phyloP scores from a whole-genome alignment of 179 eudicot genomes.

The Heliamphora pulchella region DNA sequence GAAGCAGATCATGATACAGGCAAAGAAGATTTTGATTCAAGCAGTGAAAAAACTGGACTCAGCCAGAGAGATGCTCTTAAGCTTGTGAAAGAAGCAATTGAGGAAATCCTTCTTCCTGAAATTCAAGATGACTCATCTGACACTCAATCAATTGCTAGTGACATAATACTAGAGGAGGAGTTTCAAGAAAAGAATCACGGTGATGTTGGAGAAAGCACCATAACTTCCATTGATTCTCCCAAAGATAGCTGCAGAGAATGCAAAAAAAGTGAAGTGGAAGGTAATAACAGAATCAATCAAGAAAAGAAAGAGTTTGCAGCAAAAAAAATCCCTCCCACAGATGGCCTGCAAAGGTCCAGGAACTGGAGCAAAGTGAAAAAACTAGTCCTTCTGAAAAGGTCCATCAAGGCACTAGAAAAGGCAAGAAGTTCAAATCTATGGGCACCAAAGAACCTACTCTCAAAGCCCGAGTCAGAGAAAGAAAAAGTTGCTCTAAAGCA shows the following conservation, averaged over 20 bases:
- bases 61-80: constrained; percentile 55
- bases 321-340: constrained; percentile 8
- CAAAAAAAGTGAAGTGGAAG: not conserved
- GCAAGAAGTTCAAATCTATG: constrained; percentile 38
- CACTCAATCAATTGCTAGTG: constrained; percentile 33
- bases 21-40: constrained; percentile 20
- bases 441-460: constrained; percentile 22
- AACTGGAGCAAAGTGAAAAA: constrained; percentile 56
- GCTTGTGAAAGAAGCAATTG: constrained; percentile 67
- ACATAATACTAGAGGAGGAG: constrained; percentile 30
- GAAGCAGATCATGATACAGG: not conserved
- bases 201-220: not conserved
- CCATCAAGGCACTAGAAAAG: constrained; percentile 68
- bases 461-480: constrained; percentile 26
- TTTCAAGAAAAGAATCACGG: constrained; percentile 14
- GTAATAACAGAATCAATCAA: not conserved
- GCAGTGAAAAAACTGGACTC: constrained; percentile 25
- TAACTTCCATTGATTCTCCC: constrained; percentile 16
- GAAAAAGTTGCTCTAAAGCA: constrained; percentile 37
- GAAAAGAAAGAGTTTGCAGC: constrained; percentile 11
- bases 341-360: constrained; percentile 22
- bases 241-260: constrained; percentile 17
- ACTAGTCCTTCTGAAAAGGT: constrained; percentile 59
- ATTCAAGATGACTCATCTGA: constrained; percentile 46
- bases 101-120: constrained; percentile 49